Evolutionary conservation across 1,284 basidiomycete species (phyloP).

Genomic region (Sporisorium iseilematis-ciliati): DNA sequence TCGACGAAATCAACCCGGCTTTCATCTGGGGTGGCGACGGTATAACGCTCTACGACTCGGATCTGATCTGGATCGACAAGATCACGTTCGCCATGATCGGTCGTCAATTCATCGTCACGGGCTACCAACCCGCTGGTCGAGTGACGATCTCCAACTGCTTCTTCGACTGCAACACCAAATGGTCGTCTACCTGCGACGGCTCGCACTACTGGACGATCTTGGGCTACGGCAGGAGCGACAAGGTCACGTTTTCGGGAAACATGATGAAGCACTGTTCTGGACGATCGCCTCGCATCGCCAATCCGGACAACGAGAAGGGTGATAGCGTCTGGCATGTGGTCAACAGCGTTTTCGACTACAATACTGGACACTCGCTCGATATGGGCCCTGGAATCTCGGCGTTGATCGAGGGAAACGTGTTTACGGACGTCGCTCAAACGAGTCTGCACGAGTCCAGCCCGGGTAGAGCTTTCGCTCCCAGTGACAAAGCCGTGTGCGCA

Average conservation of each 20-base stretch:
- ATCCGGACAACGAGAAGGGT: slow-evolving; percentile 15
- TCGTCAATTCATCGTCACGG: slow-evolving; percentile 45
- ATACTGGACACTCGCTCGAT: slow-evolving; percentile 39
- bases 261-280: slow-evolving; percentile 46
- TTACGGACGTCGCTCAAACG: slow-evolving; percentile 36
- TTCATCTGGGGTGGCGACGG: slow-evolving; percentile 62
- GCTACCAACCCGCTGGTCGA: slow-evolving; percentile 16
- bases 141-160: slow-evolving; percentile 44
- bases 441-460: slow-evolving; percentile 30
- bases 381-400: slow-evolving; percentile 28
- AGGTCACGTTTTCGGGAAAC: slow-evolving; percentile 43
- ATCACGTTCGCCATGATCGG: slow-evolving; percentile 55
- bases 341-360: slow-evolving; percentile 31
- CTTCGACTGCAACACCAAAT: slow-evolving; percentile 47
- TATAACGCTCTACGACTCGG: slow-evolving; percentile 41
- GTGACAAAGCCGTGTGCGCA: slow-evolving; percentile 15
- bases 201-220: slow-evolving; percentile 52
- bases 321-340: slow-evolving; percentile 43
- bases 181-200: slow-evolving; percentile 42
- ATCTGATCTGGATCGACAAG: slow-evolving; percentile 59
- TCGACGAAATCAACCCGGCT: slow-evolving; percentile 48
- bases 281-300: slow-evolving; percentile 38
- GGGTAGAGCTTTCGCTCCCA: slow-evolving; percentile 32
- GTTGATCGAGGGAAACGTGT: slow-evolving; percentile 49
- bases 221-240: slow-evolving; percentile 37